phyloP scores from a whole-genome alignment of 257 asterid species.

The Plectranthus barbatus region DNA sequence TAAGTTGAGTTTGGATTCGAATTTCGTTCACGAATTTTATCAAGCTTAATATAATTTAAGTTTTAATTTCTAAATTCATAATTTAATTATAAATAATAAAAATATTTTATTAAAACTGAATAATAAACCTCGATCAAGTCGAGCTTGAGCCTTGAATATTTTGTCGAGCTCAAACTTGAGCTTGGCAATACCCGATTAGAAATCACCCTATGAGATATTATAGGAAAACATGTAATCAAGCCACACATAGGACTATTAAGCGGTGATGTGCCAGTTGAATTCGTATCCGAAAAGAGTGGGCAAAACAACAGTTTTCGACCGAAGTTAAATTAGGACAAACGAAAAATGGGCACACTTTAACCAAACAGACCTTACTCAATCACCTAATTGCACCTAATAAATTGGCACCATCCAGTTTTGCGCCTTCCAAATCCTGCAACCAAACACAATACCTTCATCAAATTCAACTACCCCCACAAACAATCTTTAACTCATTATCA shows the following conservation, averaged over 20 bases:
- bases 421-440: constrained; percentile 69
- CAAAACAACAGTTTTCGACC: not conserved
- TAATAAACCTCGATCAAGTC: too few relatives aligned
- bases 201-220: too few relatives aligned
- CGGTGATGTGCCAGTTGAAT: not conserved
- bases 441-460: not conserved
- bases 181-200: too few relatives aligned
- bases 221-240: too few relatives aligned
- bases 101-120: too few relatives aligned
- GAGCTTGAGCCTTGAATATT: too few relatives aligned
- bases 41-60: too few relatives aligned
- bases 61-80: too few relatives aligned
- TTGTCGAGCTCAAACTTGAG: too few relatives aligned
- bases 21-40: too few relatives aligned
- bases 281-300: not conserved
- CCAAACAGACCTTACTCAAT: not conserved
- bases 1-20: too few relatives aligned
- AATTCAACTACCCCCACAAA: not conserved
- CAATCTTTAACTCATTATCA: not conserved
- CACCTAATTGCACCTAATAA: constrained; percentile 71
- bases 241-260: not conserved
- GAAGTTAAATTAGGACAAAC: constrained; percentile 6
- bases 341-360: not conserved
- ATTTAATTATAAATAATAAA: too few relatives aligned
- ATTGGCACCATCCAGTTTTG: constrained; percentile 85